Percentiles rank a stretch among this genome's conserved stretches.
Evolutionary conservation across 495 filamentous ascomycete genomes (phyloP).

Genomic region (Hypoxylon cercidicola): DNA sequence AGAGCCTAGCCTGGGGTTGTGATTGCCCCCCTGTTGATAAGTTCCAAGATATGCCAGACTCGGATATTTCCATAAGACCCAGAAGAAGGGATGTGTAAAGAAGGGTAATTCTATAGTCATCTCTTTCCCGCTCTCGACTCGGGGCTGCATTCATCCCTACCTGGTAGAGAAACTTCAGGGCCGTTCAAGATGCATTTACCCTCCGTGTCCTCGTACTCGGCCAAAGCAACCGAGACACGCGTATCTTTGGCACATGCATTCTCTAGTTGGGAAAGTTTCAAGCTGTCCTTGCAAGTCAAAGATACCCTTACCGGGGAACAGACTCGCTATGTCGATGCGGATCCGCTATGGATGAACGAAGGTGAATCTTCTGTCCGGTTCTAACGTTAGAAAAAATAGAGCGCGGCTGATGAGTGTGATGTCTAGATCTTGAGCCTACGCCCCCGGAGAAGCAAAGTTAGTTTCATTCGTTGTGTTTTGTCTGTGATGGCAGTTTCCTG

Average conservation of each 20-base stretch:
- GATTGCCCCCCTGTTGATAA: background rate
- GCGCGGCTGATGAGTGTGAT: background rate
- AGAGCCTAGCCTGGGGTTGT: background rate
- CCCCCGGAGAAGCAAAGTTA: slow-evolving; percentile 40
- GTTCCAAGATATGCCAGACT: background rate
- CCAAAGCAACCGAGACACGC: background rate
- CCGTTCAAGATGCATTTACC: background rate
- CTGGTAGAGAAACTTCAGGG: background rate
- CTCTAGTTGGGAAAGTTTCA: background rate
- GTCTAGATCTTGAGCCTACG: slow-evolving; percentile 46
- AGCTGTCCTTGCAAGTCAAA: background rate
- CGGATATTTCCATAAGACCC: too few species aligned
- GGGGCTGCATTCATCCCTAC: background rate
- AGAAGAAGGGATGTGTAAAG: background rate
- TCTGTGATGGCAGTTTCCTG: background rate
- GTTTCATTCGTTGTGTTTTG: background rate
- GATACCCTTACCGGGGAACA: background rate
- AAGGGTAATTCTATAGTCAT: background rate
- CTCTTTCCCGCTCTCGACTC: background rate
- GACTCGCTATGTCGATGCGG: background rate
- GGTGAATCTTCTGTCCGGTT: background rate
- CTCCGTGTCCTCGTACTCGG: background rate
- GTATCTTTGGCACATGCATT: background rate
- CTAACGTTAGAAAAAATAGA: background rate
- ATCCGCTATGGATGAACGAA: background rate